A percentile compares a stretch with the other conserved stretches of the same genome.
Evolutionary conservation across 75 land plant species (phyloP).

Genomic region (Azolla pinnata): DNA sequence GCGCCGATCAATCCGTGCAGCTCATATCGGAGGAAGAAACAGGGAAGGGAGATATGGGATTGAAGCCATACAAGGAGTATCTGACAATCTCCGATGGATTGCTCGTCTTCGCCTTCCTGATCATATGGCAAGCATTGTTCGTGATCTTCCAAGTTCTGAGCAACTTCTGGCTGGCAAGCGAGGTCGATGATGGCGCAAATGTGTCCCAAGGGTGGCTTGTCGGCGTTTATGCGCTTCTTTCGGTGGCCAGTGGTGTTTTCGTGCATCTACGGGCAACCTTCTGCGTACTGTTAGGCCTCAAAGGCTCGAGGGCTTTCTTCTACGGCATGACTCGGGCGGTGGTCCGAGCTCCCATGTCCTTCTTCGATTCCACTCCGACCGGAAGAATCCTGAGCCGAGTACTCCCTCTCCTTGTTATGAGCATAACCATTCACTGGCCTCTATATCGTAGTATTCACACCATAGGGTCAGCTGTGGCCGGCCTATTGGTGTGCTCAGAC

Average conservation of each 20-base stretch:
- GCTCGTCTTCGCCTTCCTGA: constrained; percentile 9
- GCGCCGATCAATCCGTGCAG: constrained; percentile 31
- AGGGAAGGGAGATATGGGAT: constrained; percentile 49
- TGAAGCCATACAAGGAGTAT: constrained; percentile 48
- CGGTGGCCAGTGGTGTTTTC: constrained; percentile 34
- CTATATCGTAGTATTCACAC: no score
- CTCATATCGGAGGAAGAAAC: constrained; percentile 54
- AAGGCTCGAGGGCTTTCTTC: constrained; percentile 62
- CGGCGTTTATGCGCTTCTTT: constrained; percentile 43
- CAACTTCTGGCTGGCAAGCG: constrained; percentile 62
- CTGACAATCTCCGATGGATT: constrained; percentile 29
- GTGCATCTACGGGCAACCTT: constrained; percentile 33
- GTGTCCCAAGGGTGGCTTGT: constrained; percentile 23
- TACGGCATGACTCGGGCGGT: constrained; percentile 41
- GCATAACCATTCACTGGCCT: no score
- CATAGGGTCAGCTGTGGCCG: no score
- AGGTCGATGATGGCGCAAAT: constrained; percentile 20
- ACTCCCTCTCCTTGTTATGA: constrained; percentile 7
- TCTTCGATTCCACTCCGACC: constrained; percentile 72
- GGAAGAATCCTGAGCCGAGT: constrained; percentile 77
- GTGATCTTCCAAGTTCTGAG: constrained; percentile 33
- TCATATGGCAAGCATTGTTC: constrained; percentile 34
- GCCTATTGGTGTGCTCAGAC: no score
- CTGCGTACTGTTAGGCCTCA: constrained; percentile 36
- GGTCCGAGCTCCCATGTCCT: constrained; percentile 71